Evolutionary conservation across 495 filamentous ascomycete species (phyloP).

Genomic region (Penicillium verhagenii): DNA sequence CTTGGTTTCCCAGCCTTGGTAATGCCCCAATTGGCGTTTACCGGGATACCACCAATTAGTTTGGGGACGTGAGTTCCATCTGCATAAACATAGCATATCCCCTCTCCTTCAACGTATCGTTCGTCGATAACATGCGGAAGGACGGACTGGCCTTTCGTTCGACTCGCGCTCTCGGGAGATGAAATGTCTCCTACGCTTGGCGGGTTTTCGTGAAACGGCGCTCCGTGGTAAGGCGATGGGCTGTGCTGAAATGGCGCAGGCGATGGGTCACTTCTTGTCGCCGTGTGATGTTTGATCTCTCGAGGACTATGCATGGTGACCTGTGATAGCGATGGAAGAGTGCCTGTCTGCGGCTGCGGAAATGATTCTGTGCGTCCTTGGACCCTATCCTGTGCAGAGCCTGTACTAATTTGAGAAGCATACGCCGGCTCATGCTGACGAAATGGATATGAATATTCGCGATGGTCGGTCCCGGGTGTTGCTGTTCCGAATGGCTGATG

Average conservation of each 20-base stretch:
- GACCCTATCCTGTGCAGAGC: constrained; percentile 19
- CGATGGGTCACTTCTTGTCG: constrained; percentile 25
- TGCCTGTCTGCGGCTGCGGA: constrained; percentile 19
- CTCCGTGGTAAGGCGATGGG: constrained; percentile 13
- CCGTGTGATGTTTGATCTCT: constrained; percentile 16
- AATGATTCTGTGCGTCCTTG: constrained; percentile 23
- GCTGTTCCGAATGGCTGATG: constrained; percentile 24
- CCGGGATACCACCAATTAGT: constrained; percentile 77
- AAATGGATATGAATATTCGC: constrained; percentile 19
- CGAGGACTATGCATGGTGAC: constrained; percentile 26
- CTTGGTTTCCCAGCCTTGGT: constrained; percentile 91
- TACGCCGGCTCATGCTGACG: constrained; percentile 25
- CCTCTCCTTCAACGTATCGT: constrained; percentile 66
- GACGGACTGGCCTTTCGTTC: constrained; percentile 18
- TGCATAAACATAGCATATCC: constrained; percentile 82
- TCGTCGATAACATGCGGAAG: constrained; percentile 51
- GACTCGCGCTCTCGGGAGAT: constrained; percentile 20
- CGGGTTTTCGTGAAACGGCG: constrained; percentile 17
- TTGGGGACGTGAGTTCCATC: constrained; percentile 82
- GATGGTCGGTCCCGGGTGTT: constrained; percentile 17
- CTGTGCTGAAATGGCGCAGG: constrained; percentile 14
- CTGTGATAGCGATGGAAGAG: constrained; percentile 37
- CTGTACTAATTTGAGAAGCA: constrained; percentile 11
- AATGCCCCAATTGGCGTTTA: constrained; percentile 90
- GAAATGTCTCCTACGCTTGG: constrained; percentile 16